Percentiles rank a stretch among this genome's conserved stretches.
phyloP scores from a whole-genome alignment of 305 asterid genomes.

The Fraxinus platypoda region DNA sequence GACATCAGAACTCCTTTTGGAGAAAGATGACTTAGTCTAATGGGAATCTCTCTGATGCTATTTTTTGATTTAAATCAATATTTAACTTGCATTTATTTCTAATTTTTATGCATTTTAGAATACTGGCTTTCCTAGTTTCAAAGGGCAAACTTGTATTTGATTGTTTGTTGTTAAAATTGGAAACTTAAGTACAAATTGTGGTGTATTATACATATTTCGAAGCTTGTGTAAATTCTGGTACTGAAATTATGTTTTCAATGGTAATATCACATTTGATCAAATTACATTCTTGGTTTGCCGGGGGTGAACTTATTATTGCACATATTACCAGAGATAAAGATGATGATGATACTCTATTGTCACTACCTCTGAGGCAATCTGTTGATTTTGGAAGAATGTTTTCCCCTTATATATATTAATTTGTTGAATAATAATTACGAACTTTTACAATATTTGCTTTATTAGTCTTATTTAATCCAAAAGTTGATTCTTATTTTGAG shows the following conservation, averaged over 20 bases:
- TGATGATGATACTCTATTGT: constrained; percentile 45
- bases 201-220: no score
- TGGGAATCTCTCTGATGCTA: constrained; percentile 74
- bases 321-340: constrained; percentile 40
- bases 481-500: neutral
- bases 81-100: neutral
- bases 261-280: no score
- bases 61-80: neutral
- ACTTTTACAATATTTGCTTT: neutral
- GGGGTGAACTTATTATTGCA: constrained; percentile 34
- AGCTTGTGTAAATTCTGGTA: no score
- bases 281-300: constrained; percentile 28
- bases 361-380: constrained; percentile 70
- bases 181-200: no score
- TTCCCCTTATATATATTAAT: neutral
- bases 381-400: neutral
- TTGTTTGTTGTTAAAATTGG: neutral
- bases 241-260: no score
- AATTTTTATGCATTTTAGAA: neutral
- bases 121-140: no score
- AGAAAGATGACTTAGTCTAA: constrained; percentile 42
- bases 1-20: constrained; percentile 49
- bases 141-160: no score
- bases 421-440: constrained; percentile 34
- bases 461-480: neutral